Percentiles rank a stretch among this genome's conserved stretches.
These are phyloP conservation scores for Macrocybe gigantea DNA, from an alignment of 768 basidiomycete genomes.

Conservation along the genomic window DNA sequence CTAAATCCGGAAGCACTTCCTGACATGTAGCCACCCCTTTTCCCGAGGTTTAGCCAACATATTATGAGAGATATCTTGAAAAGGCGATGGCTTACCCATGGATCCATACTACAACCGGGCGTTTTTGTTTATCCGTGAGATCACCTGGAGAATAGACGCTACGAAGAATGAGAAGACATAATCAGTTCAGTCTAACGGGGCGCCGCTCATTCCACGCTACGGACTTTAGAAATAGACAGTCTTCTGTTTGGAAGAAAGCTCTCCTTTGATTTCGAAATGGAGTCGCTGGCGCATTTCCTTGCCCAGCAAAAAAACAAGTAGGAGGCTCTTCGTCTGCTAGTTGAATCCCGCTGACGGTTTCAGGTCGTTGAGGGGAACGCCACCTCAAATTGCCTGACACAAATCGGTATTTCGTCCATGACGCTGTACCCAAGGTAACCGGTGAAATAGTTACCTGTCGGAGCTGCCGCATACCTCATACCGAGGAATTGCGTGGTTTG, in stretches of 20 bases:
- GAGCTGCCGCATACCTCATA: slow-evolving; percentile 42
- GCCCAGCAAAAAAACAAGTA: slow-evolving; percentile 20
- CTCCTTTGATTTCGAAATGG: slow-evolving; percentile 15
- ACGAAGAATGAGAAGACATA: neutral
- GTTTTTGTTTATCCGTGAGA: slow-evolving; percentile 11
- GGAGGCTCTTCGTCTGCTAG: slow-evolving; percentile 19
- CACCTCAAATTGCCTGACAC: slow-evolving; percentile 25
- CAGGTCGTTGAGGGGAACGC: slow-evolving; percentile 23
- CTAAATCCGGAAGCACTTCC: slow-evolving; percentile 21
- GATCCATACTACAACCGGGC: slow-evolving; percentile 39
- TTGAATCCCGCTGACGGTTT: slow-evolving; percentile 18
- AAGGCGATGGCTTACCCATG: slow-evolving; percentile 25
- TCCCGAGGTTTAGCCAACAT: neutral
- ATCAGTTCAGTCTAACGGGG: neutral
- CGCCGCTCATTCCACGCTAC: neutral
- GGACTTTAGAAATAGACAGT: slow-evolving; percentile 37
- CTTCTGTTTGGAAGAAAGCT: slow-evolving; percentile 20
- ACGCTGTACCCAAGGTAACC: neutral
- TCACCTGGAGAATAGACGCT: slow-evolving; percentile 32
- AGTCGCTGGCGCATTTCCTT: slow-evolving; percentile 21
- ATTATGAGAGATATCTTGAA: neutral
- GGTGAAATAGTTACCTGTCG: slow-evolving; percentile 24
- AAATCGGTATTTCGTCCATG: neutral
- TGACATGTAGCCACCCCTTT: slow-evolving; percentile 25
- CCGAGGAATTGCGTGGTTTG: slow-evolving; percentile 30